phyloP scores from a whole-genome alignment of 768 basidiomycete genomes.

The Leccinum pellstonianum region DNA sequence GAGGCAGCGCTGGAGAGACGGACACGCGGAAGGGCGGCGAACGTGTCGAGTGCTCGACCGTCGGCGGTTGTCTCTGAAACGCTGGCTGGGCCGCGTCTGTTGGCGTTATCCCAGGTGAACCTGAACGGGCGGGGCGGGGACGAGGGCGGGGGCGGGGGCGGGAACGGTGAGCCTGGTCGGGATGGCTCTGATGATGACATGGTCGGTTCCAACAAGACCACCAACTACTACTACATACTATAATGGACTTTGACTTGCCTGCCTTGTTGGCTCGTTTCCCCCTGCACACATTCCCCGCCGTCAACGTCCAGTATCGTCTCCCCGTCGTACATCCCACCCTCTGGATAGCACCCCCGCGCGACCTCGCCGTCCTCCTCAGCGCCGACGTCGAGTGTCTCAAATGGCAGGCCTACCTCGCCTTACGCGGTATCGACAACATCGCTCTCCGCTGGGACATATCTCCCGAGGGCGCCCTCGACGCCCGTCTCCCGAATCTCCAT shows the following conservation, averaged over 20 bases:
- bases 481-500: slow-evolving; percentile 69
- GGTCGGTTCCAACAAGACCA: neutral
- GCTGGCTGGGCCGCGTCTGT: slow-evolving; percentile 65
- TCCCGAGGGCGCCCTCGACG: slow-evolving; percentile 66
- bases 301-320: slow-evolving; percentile 28
- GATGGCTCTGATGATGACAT: slow-evolving; percentile 4
- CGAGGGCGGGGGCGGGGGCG: slow-evolving; percentile 40
- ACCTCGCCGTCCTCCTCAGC: slow-evolving; percentile 46
- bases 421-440: slow-evolving; percentile 51
- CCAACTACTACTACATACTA: slow-evolving; percentile 5
- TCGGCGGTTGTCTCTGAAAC: slow-evolving; percentile 75
- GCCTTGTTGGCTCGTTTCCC: slow-evolving; percentile 60
- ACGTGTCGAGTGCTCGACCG: slow-evolving; percentile 57
- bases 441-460: slow-evolving; percentile 66
- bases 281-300: slow-evolving; percentile 49
- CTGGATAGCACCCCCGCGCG: slow-evolving; percentile 60
- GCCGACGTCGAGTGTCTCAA: slow-evolving; percentile 84
- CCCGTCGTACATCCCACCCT: slow-evolving; percentile 46
- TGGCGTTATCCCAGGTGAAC: slow-evolving; percentile 72
- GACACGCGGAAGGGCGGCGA: slow-evolving; percentile 42
- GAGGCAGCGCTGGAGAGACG: slow-evolving; percentile 47
- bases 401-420: slow-evolving; percentile 79
- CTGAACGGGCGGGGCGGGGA: slow-evolving; percentile 54
- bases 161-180: no score
- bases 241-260: slow-evolving; percentile 43